Conservation (phyloP, 1,139 yeast genomes). For the Yamadazyma diospyri region DNA sequence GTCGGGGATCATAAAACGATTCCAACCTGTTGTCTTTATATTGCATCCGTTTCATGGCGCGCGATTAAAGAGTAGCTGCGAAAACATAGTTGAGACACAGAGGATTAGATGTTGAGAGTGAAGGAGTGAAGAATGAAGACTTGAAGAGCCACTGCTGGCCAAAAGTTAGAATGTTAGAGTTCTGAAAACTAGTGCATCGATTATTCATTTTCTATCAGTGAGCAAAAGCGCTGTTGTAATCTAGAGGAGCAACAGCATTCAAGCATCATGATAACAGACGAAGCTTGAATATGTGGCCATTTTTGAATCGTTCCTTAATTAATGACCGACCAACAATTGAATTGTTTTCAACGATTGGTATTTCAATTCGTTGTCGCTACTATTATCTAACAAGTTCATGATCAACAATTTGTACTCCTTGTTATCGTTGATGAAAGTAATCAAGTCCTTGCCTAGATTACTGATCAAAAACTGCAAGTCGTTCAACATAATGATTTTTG, state of each 20-base stretch:
- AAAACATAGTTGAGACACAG: too few species aligned
- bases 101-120: too few species aligned
- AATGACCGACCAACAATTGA: slow-evolving; percentile 82
- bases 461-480: slow-evolving; percentile 43
- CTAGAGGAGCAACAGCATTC: too few species aligned
- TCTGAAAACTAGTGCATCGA: too few species aligned
- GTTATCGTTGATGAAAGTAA: slow-evolving; percentile 57
- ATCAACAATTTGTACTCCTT: slow-evolving; percentile 63
- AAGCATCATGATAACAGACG: too few species aligned
- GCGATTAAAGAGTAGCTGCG: neutral
- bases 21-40: slow-evolving; percentile 16
- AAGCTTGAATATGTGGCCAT: too few species aligned
- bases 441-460: slow-evolving; percentile 57
- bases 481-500: slow-evolving; percentile 51
- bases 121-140: too few species aligned
- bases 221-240: too few species aligned
- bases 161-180: too few species aligned
- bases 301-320: too few species aligned
- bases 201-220: too few species aligned
- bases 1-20: slow-evolving; percentile 16
- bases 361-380: slow-evolving; percentile 77
- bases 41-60: slow-evolving; percentile 14
- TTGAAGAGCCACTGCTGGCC: too few species aligned
- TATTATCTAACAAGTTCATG: slow-evolving; percentile 77
- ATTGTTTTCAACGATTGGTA: slow-evolving; percentile 94